Percentiles rank a stretch among this genome's conserved stretches.
Conservation (phyloP, 2,329 filamentous ascomycete species). For the Penicillium sp. region DNA sequence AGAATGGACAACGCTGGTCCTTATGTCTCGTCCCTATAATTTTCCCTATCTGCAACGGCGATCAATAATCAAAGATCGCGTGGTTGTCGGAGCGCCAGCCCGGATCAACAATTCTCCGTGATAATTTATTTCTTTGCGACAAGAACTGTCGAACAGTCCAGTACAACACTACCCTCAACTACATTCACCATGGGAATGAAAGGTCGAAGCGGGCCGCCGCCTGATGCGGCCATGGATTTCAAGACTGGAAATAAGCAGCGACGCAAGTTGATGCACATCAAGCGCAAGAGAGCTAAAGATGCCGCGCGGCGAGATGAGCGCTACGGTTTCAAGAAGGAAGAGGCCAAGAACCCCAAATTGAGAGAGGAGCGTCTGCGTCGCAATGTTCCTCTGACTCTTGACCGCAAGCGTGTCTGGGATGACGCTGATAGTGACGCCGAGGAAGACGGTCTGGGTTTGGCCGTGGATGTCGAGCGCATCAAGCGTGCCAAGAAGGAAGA, state of each 20-base stretch:
- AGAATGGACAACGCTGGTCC: neutral
- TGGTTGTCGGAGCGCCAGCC: constrained; percentile 13
- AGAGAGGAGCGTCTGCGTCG: constrained; percentile 69
- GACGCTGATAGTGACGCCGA: constrained; percentile 59
- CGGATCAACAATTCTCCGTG: constrained; percentile 28
- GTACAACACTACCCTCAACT: neutral
- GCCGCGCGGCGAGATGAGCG: constrained; percentile 73
- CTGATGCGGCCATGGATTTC: constrained; percentile 49
- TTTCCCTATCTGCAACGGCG: constrained; percentile 9
- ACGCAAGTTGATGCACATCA: constrained; percentile 73
- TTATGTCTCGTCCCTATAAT: constrained; percentile 6
- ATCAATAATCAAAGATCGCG: constrained; percentile 7
- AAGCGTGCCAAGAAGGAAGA: constrained; percentile 49
- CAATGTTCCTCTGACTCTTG: constrained; percentile 78
- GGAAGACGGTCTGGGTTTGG: constrained; percentile 45
- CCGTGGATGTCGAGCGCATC: constrained; percentile 49
- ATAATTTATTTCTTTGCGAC: constrained; percentile 30
- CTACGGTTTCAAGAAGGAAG: constrained; percentile 76
- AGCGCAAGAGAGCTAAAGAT: constrained; percentile 74
- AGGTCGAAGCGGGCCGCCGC: constrained; percentile 41
- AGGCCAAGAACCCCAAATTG: constrained; percentile 76
- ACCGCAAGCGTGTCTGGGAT: constrained; percentile 89
- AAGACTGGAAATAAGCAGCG: constrained; percentile 74
- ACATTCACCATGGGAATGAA: constrained; percentile 50
- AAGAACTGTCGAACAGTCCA: neutral